Percentiles rank a stretch among this genome's conserved stretches.
Evolutionary conservation across 2,329 filamentous ascomycete species (phyloP).

Genomic region (Calonectria henricotiae): DNA sequence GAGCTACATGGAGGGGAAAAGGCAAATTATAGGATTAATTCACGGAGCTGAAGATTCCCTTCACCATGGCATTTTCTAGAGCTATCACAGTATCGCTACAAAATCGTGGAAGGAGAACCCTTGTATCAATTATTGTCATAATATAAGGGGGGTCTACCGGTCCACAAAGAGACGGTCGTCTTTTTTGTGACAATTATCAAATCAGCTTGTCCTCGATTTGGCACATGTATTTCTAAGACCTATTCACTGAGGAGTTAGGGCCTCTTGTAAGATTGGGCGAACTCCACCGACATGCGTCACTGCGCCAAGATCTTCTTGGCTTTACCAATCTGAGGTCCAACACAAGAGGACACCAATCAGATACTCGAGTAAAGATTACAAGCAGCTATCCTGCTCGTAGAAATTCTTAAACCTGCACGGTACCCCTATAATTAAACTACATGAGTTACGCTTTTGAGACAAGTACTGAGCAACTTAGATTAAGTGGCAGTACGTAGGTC

Average conservation of each 20-base stretch:
- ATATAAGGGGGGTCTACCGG: too few species aligned
- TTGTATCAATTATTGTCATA: slow-evolving; percentile 4
- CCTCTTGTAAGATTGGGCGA: not conserved
- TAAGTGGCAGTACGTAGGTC: not conserved
- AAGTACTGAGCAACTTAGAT: too few species aligned
- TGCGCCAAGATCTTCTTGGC: not conserved
- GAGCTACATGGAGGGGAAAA: slow-evolving; percentile 36
- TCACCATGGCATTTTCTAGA: slow-evolving; percentile 30
- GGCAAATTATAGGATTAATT: slow-evolving; percentile 43
- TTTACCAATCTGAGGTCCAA: not conserved
- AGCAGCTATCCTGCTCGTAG: not conserved
- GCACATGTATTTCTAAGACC: not conserved
- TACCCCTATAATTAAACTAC: not conserved
- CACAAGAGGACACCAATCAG: not conserved
- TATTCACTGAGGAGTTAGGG: not conserved
- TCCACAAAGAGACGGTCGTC: too few species aligned
- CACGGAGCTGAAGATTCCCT: slow-evolving; percentile 33
- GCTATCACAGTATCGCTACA: slow-evolving; percentile 28
- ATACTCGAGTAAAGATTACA: not conserved
- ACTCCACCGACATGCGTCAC: slow-evolving; percentile 12
- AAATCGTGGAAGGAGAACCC: slow-evolving; percentile 26
- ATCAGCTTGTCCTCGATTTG: slow-evolving; percentile 1
- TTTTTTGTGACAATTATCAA: slow-evolving; percentile 8
- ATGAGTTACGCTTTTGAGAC: too few species aligned
- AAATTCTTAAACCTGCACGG: too few species aligned